Evolutionary conservation across 768 basidiomycete genomes (phyloP).

Genomic region (Kwoniella dendrophila): DNA sequence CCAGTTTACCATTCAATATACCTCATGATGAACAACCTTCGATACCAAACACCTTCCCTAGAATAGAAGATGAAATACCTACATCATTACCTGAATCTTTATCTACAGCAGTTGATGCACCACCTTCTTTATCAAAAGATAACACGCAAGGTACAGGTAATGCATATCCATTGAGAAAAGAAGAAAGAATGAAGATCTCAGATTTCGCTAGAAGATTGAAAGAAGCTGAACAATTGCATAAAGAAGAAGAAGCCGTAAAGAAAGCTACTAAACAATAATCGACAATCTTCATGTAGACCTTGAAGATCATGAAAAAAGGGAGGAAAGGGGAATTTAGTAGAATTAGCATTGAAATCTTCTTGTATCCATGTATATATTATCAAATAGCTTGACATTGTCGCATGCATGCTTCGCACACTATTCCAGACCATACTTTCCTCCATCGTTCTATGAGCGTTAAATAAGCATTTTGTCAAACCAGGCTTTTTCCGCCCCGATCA

Average conservation of each 20-base stretch:
- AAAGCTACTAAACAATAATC: conserved; percentile 8
- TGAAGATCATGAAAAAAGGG: background rate
- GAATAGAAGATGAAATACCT: conserved; percentile 6
- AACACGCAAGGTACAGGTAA: conserved; percentile 20
- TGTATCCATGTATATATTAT: background rate
- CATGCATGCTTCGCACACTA: too few species aligned
- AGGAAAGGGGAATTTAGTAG: background rate
- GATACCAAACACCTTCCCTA: conserved; percentile 2
- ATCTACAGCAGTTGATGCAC: conserved; percentile 22
- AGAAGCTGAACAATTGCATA: conserved; percentile 49
- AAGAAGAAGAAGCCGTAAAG: conserved; percentile 43
- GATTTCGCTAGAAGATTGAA: conserved; percentile 52
- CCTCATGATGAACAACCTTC: background rate
- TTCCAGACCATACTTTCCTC: too few species aligned
- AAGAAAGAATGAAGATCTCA: conserved; percentile 41
- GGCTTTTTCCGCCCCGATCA: too few species aligned
- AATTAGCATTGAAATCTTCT: background rate
- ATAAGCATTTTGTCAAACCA: too few species aligned
- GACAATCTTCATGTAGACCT: too few species aligned
- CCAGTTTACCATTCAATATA: conserved; percentile 2
- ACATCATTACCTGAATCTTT: conserved; percentile 16
- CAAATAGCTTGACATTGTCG: too few species aligned
- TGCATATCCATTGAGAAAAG: conserved; percentile 34
- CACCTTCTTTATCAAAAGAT: conserved; percentile 23
- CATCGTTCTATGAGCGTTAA: too few species aligned